Percentiles rank a stretch among this genome's conserved stretches.
phyloP scores from a whole-genome alignment of 805 yeast genomes.

The Candida caryicola region DNA sequence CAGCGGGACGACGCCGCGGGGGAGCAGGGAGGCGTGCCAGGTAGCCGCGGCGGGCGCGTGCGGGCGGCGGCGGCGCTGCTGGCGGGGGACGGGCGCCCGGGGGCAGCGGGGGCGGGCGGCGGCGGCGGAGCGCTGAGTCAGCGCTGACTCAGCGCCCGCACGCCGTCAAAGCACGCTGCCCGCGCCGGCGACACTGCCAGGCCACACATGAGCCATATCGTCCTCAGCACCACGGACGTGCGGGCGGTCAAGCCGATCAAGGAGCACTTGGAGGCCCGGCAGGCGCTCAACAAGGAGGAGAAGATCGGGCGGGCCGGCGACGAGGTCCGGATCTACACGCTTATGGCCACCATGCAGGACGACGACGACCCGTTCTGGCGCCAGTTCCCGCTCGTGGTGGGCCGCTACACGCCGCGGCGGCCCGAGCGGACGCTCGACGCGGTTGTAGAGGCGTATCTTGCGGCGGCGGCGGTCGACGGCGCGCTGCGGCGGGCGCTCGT shows the following conservation, averaged over 20 bases:
- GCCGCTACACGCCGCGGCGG: not conserved
- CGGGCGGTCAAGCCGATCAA: constrained; percentile 19
- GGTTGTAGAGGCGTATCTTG: constrained; percentile 1
- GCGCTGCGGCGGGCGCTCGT: not conserved
- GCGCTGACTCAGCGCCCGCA: not conserved
- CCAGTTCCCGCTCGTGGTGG: not conserved
- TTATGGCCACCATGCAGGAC: not conserved
- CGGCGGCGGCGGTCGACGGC: not conserved
- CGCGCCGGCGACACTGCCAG: no score
- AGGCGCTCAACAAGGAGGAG: constrained; percentile 14
- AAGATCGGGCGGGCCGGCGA: constrained; percentile 15
- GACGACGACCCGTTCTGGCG: not conserved
- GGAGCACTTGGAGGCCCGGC: constrained; percentile 14
- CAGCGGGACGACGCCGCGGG: no score
- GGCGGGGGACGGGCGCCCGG: no score
- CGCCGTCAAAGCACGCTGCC: no score
- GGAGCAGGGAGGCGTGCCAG: no score
- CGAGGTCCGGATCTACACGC: constrained; percentile 14
- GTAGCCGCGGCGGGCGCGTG: no score
- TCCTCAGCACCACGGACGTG: constrained; percentile 9
- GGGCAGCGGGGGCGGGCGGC: no score
- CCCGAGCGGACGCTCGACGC: not conserved
- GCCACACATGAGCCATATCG: constrained; percentile 1
- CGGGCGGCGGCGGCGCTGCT: no score
- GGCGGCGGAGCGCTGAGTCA: no score